These are phyloP conservation scores for Scorias spongiosa DNA, from an alignment of 2,329 filamentous ascomycete genomes.

Conservation along the genomic window DNA sequence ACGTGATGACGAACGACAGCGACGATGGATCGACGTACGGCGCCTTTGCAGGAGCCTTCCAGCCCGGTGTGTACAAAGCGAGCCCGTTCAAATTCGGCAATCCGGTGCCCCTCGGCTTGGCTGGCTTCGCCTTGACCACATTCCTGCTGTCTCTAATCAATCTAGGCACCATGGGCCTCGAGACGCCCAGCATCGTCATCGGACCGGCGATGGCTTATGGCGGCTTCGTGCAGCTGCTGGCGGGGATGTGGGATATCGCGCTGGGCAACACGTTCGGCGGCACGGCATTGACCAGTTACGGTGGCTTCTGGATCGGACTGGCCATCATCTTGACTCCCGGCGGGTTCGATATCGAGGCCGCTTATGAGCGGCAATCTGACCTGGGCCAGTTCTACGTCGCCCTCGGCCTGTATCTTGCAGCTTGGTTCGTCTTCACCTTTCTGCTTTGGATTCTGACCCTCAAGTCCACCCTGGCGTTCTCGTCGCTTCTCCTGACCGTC, in stretches of 20 bases:
- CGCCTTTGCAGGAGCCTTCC: slow-evolving; percentile 58
- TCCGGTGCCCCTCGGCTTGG: slow-evolving; percentile 61
- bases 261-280: slow-evolving; percentile 79
- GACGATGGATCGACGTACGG: slow-evolving; percentile 27
- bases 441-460: slow-evolving; percentile 60
- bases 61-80: slow-evolving; percentile 53
- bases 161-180: slow-evolving; percentile 46
- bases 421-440: slow-evolving; percentile 78
- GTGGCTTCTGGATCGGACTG: slow-evolving; percentile 70
- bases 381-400: slow-evolving; percentile 39
- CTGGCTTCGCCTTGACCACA: slow-evolving; percentile 68
- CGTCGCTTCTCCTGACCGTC: slow-evolving; percentile 60
- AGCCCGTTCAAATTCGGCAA: slow-evolving; percentile 55
- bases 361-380: slow-evolving; percentile 21
- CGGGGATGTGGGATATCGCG: slow-evolving; percentile 86
- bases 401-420: slow-evolving; percentile 50
- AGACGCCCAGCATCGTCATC: slow-evolving; percentile 50
- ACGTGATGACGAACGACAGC: slow-evolving; percentile 28
- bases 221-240: slow-evolving; percentile 61
- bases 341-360: slow-evolving; percentile 45
- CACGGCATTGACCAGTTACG: slow-evolving; percentile 66
- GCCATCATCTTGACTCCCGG: slow-evolving; percentile 56
- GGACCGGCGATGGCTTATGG: slow-evolving; percentile 60
- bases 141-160: slow-evolving; percentile 67
- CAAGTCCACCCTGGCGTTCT: slow-evolving; percentile 64